Base-by-base conservation (phyloP, 148 eudicot species). In the Heliosperma pusillum region DNA sequence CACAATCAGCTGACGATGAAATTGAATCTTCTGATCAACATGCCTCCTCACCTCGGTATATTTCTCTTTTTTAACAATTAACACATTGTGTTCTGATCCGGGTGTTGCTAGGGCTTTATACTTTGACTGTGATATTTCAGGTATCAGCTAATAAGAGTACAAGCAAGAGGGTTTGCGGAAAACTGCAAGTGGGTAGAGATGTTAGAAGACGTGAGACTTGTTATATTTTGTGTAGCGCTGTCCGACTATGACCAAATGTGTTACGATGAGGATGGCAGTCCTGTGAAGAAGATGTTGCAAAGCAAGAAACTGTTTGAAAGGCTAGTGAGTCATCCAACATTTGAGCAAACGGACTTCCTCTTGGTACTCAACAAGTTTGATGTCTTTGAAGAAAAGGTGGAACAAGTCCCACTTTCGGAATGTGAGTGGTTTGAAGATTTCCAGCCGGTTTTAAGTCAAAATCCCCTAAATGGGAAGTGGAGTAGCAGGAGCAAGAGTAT, bases 351-450 rank as follows among this genome's bases (percentile, higher is more conserved):
- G 87, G 90, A 96, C 75, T 92, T 90, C 77, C 97, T 90, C 60
- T 80, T 96, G 61, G 44, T 96, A 74, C 85, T 96, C 9, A 90
- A 86, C 88, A 96, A 96, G 72, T 89, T 76, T 21, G 97, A 96
- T 74, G 45, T 81, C 67, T 93, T 96, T 17, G 99, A 96, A 74
- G 90, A 92, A 61, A 96, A 92, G 78, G 76, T 96, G 2, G 99
- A 92, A 80, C 89, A 74, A 50, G 82, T 80, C n/a, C 93, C 93
- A 47, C 80, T 96, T 57, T 82, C 83, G 15, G 53, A 76, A 36
- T 96, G 99, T 47, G 99, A 92, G 40, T 96, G 99, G 99, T 96
- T 96, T 27, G 82, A 84, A 66, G 99, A 96, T 82, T 96, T 96
- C 76, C 90, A 84, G 47, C 99, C 99, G 7, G 79, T 96, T 61